These are phyloP conservation scores for Eutrema salsugineum DNA, from an alignment of 441 rosid genomes.

Conservation along the genomic window DNA sequence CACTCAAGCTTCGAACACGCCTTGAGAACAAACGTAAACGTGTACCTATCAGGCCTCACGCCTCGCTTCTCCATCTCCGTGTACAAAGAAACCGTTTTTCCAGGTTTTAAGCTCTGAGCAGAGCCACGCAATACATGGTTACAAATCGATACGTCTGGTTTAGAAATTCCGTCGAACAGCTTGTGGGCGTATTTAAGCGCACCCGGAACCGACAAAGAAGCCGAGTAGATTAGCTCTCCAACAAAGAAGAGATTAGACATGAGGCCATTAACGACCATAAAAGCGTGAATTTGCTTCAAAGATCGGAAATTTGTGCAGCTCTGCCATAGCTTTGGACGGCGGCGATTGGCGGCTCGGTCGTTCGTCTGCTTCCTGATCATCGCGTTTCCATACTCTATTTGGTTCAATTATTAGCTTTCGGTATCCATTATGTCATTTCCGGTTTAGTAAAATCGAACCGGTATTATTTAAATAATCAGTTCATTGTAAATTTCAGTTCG, in stretches of 20 bases:
- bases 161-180: conserved; percentile 62
- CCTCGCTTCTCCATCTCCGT: conserved; percentile 53
- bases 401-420: background rate
- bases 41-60: conserved; percentile 53
- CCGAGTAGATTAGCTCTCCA: conserved; percentile 58
- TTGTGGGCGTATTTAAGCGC: conserved; percentile 59
- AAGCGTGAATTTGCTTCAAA: conserved; percentile 71
- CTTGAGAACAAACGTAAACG: conserved; percentile 72
- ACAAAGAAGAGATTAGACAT: conserved; percentile 43
- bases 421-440: conserved; percentile 1
- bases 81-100: conserved; percentile 43
- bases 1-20: conserved; percentile 65
- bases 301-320: conserved; percentile 45
- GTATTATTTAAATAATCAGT: background rate
- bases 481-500: no score
- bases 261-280: conserved; percentile 53
- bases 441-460: conserved; percentile 8
- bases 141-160: conserved; percentile 61
- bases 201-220: conserved; percentile 46
- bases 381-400: background rate
- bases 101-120: conserved; percentile 49
- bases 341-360: conserved; percentile 50
- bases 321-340: conserved; percentile 53
- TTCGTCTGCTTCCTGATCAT: conserved; percentile 61
- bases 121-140: conserved; percentile 72